phyloP scores from a whole-genome alignment of 352 stramenopile species.

The Thraustochytrium sp. region DNA sequence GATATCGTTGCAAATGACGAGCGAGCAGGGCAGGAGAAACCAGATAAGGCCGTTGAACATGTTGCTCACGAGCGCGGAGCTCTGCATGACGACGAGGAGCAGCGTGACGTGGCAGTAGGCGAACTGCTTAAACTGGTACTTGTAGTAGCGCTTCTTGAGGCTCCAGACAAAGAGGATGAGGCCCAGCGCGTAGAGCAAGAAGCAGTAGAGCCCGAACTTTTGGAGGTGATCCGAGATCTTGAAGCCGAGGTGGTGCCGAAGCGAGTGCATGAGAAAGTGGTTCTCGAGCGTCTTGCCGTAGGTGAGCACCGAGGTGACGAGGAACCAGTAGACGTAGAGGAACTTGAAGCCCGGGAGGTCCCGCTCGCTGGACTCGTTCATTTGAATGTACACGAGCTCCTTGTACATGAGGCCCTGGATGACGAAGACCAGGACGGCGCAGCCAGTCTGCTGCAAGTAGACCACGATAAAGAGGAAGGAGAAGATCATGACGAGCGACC shows the following conservation, averaged over 20 bases:
- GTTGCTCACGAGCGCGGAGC: constrained; percentile 47
- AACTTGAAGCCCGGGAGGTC: constrained; percentile 51
- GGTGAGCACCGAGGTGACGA: constrained; percentile 48
- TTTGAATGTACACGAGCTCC: constrained; percentile 51
- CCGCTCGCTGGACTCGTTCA: constrained; percentile 49
- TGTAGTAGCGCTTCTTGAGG: constrained; percentile 50
- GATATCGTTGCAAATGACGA: constrained; percentile 67
- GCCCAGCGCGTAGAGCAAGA: constrained; percentile 48
- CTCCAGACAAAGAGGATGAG: constrained; percentile 53
- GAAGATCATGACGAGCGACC: constrained; percentile 51
- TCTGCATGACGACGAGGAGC: constrained; percentile 51
- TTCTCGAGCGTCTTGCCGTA: constrained; percentile 36
- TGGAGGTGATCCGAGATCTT: constrained; percentile 45
- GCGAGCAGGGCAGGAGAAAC: constrained; percentile 62
- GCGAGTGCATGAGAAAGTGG: constrained; percentile 47
- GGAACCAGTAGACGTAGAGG: constrained; percentile 54
- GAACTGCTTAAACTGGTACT: constrained; percentile 56
- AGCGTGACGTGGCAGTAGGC: constrained; percentile 53
- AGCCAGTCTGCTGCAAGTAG: constrained; percentile 46
- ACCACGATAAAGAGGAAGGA: constrained; percentile 48
- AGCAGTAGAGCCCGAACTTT: constrained; percentile 44
- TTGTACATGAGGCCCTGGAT: constrained; percentile 52
- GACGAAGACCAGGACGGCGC: constrained; percentile 49
- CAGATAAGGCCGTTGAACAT: constrained; percentile 62
- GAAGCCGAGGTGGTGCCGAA: constrained; percentile 46